Evolutionary conservation across 1,284 basidiomycete species (phyloP).

Genomic region (Moesziomyces sp.): DNA sequence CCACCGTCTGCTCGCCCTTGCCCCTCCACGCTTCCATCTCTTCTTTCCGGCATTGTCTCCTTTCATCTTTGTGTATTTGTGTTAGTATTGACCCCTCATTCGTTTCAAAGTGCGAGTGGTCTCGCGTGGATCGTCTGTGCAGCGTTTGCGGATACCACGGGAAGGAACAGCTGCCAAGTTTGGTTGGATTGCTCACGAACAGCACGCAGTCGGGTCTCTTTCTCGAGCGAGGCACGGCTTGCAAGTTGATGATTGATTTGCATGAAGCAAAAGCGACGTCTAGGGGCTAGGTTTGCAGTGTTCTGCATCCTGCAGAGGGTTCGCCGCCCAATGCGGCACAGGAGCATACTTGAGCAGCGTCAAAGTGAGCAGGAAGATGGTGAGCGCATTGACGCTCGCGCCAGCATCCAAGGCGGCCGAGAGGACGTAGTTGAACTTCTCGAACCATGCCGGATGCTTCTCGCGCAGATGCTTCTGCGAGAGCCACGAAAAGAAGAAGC

Average conservation of each 20-base stretch:
- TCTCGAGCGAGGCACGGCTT: too few species aligned
- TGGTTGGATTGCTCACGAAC: too few species aligned
- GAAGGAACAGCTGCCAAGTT: too few species aligned
- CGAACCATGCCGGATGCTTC: slow-evolving; percentile 62
- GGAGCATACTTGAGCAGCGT: slow-evolving; percentile 57
- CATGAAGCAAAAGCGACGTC: neutral
- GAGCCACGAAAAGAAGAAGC: slow-evolving; percentile 68
- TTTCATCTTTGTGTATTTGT: slow-evolving; percentile 14
- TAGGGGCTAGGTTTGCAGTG: slow-evolving; percentile 33
- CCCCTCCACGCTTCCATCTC: slow-evolving; percentile 2
- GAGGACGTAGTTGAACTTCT: slow-evolving; percentile 62
- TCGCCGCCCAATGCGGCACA: slow-evolving; percentile 51
- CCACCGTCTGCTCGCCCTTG: neutral
- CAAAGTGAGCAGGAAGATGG: slow-evolving; percentile 68
- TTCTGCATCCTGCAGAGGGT: slow-evolving; percentile 47
- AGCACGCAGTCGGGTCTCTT: too few species aligned
- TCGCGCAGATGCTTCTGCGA: slow-evolving; percentile 68
- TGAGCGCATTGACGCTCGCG: slow-evolving; percentile 69
- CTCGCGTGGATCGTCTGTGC: neutral
- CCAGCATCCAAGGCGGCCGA: slow-evolving; percentile 71
- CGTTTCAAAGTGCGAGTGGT: neutral
- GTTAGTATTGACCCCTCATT: slow-evolving; percentile 13
- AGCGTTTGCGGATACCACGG: too few species aligned
- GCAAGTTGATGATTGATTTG: neutral
- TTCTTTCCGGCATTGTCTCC: neutral